Evolutionary conservation across 2,329 filamentous ascomycete species (phyloP).

Genomic region (Aspergillus udagawae): DNA sequence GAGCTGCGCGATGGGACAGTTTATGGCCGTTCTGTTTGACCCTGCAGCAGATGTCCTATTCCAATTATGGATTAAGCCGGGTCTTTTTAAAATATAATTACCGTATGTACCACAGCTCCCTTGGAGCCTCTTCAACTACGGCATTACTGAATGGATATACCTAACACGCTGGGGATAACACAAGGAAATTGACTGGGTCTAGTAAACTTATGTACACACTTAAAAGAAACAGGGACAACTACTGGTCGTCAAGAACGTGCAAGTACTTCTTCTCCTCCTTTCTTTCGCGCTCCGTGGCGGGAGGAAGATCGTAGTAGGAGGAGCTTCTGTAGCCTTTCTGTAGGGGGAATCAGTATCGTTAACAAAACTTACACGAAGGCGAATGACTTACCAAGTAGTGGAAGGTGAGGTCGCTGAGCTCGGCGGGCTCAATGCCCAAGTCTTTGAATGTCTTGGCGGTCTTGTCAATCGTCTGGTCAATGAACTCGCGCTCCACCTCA

Average conservation of each 20-base stretch:
- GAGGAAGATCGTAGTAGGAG: conserved; percentile 87
- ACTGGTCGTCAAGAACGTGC: conserved; percentile 87
- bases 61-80: background rate
- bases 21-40: background rate
- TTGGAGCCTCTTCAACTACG: background rate
- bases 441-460: conserved; percentile 94
- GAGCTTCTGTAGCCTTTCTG: conserved; percentile 88
- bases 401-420: conserved; percentile 82
- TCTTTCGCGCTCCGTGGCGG: conserved; percentile 91
- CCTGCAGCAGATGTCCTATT: background rate
- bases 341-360: conserved; percentile 15
- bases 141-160: background rate
- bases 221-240: conserved; percentile 37
- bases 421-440: conserved; percentile 81
- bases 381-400: conserved; percentile 74
- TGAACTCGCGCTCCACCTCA: conserved; percentile 85
- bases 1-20: background rate
- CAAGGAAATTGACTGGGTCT: conserved; percentile 34
- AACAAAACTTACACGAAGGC: background rate
- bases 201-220: conserved; percentile 39
- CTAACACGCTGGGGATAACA: conserved; percentile 12
- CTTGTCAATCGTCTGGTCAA: conserved; percentile 87
- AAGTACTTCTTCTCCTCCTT: conserved; percentile 94
- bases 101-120: background rate
- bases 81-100: background rate